phyloP scores from a whole-genome alignment of 2,329 filamentous ascomycete species.

The Xylariaceae sp. region DNA sequence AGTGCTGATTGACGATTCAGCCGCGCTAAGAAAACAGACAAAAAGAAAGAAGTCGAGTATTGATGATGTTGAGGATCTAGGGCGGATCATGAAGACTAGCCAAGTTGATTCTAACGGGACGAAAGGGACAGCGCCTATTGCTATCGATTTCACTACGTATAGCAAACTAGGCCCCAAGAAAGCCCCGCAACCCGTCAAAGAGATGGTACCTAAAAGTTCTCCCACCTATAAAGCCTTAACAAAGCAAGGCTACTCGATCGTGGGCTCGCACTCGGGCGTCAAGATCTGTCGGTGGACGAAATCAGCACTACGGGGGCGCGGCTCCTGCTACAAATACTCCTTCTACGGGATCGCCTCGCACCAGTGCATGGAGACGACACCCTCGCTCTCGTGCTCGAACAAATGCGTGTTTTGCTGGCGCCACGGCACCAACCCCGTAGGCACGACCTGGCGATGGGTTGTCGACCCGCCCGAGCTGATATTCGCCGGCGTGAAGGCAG shows the following conservation, averaged over 20 bases:
- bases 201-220: slow-evolving; percentile 92
- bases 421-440: slow-evolving; percentile 95
- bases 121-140: slow-evolving; percentile 58
- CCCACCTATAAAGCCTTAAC: slow-evolving; percentile 89
- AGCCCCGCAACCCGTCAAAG: slow-evolving; percentile 64
- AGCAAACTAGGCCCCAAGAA: slow-evolving; percentile 57
- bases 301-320: slow-evolving; percentile 88
- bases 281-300: slow-evolving; percentile 99
- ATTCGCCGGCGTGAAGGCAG: slow-evolving; percentile 86
- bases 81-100: slow-evolving; percentile 64
- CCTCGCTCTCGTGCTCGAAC: slow-evolving; percentile 93
- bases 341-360: slow-evolving; percentile 98
- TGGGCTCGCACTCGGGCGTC: slow-evolving; percentile 93
- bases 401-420: slow-evolving; percentile 99
- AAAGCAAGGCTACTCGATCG: slow-evolving; percentile 95
- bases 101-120: slow-evolving; percentile 41
- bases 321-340: slow-evolving; percentile 96
- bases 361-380: slow-evolving; percentile 97
- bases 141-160: slow-evolving; percentile 86
- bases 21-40: slow-evolving; percentile 48
- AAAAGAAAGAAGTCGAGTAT: slow-evolving; percentile 55
- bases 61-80: slow-evolving; percentile 86
- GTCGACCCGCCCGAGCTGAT: slow-evolving; percentile 90
- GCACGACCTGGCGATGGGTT: slow-evolving; percentile 95
- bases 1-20: slow-evolving; percentile 54